Evolutionary conservation across 192 early-diverging fungal species (phyloP).

Genomic region (Endogone sp.): DNA sequence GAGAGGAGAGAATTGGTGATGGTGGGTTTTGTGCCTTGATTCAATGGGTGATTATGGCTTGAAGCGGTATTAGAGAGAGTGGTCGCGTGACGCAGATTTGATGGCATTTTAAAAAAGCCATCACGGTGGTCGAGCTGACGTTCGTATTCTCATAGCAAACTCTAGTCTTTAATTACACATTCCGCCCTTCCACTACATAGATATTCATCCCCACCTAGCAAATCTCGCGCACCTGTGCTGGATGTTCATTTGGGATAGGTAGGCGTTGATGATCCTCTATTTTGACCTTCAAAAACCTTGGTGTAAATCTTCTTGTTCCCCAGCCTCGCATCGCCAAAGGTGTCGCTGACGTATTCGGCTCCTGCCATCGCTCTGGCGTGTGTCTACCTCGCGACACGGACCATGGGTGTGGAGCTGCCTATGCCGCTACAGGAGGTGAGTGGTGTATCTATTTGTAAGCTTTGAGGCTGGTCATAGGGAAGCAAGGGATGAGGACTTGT

Average conservation of each 20-base stretch:
- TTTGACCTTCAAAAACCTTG: too few relatives aligned
- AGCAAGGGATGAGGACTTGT: not conserved
- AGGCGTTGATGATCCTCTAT: too few relatives aligned
- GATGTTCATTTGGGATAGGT: slow-evolving; percentile 35
- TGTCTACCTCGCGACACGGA: slow-evolving; percentile 25
- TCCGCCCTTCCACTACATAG: slow-evolving; percentile 3
- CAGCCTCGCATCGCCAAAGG: slow-evolving; percentile 23
- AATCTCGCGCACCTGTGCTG: slow-evolving; percentile 23
- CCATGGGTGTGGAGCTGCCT: slow-evolving; percentile 13
- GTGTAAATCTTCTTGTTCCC: too few relatives aligned
- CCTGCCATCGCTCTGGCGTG: slow-evolving; percentile 26
- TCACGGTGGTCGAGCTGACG: too few relatives aligned
- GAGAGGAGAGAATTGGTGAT: not conserved
- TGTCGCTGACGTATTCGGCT: slow-evolving; percentile 17
- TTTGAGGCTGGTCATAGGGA: not conserved
- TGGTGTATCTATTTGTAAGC: too few relatives aligned
- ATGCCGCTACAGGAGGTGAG: slow-evolving; percentile 24
- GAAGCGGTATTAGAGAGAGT: too few relatives aligned
- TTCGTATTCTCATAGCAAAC: too few relatives aligned
- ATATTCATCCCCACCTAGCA: slow-evolving; percentile 24
- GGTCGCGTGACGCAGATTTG: too few relatives aligned
- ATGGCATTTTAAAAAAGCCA: too few relatives aligned
- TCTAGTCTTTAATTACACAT: too few relatives aligned
- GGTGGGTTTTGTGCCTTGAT: too few relatives aligned
- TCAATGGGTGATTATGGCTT: too few relatives aligned